phyloP scores from a whole-genome alignment of 1,139 yeast genomes.

The Taiozyma sp. region DNA sequence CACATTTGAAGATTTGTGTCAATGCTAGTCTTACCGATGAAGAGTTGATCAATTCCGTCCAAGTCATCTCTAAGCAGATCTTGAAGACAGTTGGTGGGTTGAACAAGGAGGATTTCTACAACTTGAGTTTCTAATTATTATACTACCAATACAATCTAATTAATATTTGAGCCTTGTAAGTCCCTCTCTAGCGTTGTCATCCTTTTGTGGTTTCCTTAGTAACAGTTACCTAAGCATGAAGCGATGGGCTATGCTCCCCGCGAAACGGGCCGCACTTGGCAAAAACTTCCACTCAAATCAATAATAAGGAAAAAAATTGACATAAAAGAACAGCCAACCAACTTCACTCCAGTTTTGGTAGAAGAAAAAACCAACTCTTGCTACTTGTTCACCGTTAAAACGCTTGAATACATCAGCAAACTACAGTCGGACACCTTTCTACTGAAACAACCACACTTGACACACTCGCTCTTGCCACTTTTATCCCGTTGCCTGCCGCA shows the following conservation, averaged over 20 bases:
- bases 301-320: neutral
- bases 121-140: neutral
- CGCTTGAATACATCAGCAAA: too few species aligned
- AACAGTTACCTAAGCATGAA: too few species aligned
- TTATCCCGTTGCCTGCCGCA: too few species aligned
- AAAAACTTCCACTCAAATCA: neutral
- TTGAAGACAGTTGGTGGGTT: conserved; percentile 8
- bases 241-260: neutral
- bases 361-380: too few species aligned
- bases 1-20: conserved; percentile 61
- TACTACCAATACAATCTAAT: too few species aligned
- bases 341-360: too few species aligned
- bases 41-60: conserved; percentile 44
- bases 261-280: neutral
- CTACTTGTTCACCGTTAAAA: too few species aligned
- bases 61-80: conserved; percentile 15
- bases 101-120: conserved; percentile 5
- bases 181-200: too few species aligned
- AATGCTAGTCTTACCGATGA: conserved; percentile 47
- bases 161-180: too few species aligned
- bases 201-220: neutral
- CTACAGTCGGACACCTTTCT: neutral
- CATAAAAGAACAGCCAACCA: neutral
- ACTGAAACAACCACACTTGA: too few species aligned
- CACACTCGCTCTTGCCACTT: too few species aligned